Evolutionary conservation across 2,329 filamentous ascomycete genomes (phyloP).

Genomic region (Sclerotinia trifoliorum): DNA sequence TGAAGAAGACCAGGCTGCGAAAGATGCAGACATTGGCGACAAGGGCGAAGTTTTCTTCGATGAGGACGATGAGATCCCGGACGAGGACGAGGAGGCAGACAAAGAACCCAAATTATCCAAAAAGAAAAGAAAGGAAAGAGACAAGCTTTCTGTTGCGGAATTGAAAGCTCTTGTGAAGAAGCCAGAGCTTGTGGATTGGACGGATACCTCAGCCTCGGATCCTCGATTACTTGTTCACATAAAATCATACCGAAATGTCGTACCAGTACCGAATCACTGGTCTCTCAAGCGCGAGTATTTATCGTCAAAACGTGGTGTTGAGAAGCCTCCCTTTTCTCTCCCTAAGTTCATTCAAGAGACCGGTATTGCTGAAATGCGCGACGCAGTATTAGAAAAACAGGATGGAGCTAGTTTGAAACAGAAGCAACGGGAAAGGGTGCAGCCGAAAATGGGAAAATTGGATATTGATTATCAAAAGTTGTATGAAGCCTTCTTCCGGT

Average conservation of each 20-base stretch:
- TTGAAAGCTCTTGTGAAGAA: constrained; percentile 88
- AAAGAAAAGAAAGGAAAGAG: constrained; percentile 89
- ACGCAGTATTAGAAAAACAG: constrained; percentile 93
- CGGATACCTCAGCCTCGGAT: constrained; percentile 87
- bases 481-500: constrained; percentile 97
- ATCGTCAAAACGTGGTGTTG: constrained; percentile 93
- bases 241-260: constrained; percentile 91
- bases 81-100: constrained; percentile 72
- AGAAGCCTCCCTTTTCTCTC: constrained; percentile 88
- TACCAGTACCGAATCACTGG: constrained; percentile 93
- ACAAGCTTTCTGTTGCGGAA: constrained; percentile 91
- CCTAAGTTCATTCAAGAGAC: constrained; percentile 98
- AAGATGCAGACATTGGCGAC: constrained; percentile 66
- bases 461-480: constrained; percentile 99
- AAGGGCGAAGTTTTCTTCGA: constrained; percentile 84
- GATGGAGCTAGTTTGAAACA: constrained; percentile 89
- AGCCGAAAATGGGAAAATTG: constrained; percentile 93
- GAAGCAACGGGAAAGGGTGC: constrained; percentile 90
- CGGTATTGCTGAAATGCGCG: constrained; percentile 96
- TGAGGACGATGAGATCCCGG: constrained; percentile 82
- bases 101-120: constrained; percentile 76
- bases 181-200: constrained; percentile 96
- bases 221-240: constrained; percentile 88
- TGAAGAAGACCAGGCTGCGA: constrained; percentile 61
- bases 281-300: constrained; percentile 95